Evolutionary conservation across 2,329 filamentous ascomycete species (phyloP), one percentile per base, ranked within the genome.

Genomic region (Septoria petroselini): DNA sequence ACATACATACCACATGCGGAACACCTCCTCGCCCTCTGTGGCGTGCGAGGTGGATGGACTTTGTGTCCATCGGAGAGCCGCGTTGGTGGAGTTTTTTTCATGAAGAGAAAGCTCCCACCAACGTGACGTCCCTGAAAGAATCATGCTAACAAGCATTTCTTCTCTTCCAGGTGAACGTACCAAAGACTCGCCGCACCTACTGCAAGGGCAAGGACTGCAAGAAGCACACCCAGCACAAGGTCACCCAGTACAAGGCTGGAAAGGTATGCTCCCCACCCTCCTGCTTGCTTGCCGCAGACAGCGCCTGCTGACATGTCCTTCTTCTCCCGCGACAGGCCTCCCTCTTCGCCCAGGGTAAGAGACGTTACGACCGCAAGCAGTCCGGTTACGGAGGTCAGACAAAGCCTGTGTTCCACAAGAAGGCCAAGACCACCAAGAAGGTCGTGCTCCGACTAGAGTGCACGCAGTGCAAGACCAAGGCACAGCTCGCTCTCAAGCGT

Each of bases 341-440:
- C 71, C 82, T 91, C 65, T 94, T 90, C 81, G 90, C 90, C 64
- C 91, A 98, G 84, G 91, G 91, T 84, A 98, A 97, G 88, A 88
- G 91, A 78, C 91, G 91, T 86, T 97, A 97, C 81, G 90, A 95
- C 80, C 84, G 90, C 73, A 97, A 97, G 83, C 91, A 97, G 82
- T 89, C 86, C 75, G 91, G 91, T 88, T 97, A 96, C 74, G 93
- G 93, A 88, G 93, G 93, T 91, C 93, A 98, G 82, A 98, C 93
- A 71, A 98, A 98, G 82, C 93, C 94, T 69, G 91, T 98, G 72
- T 98, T 97, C 88, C 93, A 97, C 88, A 98, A 97, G 86, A 97
- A 96, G 82, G 93, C 93, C 66, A 98, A 98, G 88, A 98, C 93
- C 67, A 98, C 93, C 74, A 98, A 98, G 88, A 98, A 98, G 86